A percentile compares a stretch with the other conserved stretches of the same genome.
Conservation (phyloP, 345 rosid genomes). For the Diplotaxis tenuifolia region DNA sequence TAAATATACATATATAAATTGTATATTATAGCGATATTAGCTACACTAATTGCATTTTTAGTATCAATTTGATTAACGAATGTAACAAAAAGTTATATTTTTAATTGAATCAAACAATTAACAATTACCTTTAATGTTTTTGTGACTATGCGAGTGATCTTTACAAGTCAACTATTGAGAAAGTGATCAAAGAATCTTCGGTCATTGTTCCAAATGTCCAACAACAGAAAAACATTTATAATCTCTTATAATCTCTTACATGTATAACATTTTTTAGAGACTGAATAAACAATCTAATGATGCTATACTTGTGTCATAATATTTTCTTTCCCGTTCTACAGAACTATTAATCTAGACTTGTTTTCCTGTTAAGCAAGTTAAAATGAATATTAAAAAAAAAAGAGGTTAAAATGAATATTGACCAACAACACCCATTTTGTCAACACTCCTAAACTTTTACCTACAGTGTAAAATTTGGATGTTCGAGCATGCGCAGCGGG, state of each 20-base stretch:
- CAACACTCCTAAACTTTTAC: no score
- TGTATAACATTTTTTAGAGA: not conserved
- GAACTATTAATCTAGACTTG: not conserved
- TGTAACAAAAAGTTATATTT: not conserved
- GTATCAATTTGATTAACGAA: not conserved
- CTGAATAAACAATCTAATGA: not conserved
- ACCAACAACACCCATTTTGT: no score
- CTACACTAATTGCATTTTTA: not conserved
- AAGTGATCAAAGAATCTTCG: constrained; percentile 19
- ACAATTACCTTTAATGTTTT: not conserved
- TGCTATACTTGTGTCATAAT: not conserved
- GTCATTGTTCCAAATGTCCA: constrained; percentile 18
- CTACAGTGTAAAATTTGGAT: no score
- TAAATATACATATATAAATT: not conserved
- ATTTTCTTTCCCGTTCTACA: not conserved
- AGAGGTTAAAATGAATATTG: not conserved
- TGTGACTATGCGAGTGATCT: constrained; percentile 3
- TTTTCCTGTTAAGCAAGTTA: not conserved
- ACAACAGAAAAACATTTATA: not conserved
- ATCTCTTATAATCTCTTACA: not conserved
- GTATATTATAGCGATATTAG: not conserved
- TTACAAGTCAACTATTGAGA: not conserved
- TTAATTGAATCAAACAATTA: not conserved
- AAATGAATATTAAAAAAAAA: no score
- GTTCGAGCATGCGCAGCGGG: no score